Conservation (phyloP, 352 stramenopile genomes). For the Globisporangium splendens region DNA sequence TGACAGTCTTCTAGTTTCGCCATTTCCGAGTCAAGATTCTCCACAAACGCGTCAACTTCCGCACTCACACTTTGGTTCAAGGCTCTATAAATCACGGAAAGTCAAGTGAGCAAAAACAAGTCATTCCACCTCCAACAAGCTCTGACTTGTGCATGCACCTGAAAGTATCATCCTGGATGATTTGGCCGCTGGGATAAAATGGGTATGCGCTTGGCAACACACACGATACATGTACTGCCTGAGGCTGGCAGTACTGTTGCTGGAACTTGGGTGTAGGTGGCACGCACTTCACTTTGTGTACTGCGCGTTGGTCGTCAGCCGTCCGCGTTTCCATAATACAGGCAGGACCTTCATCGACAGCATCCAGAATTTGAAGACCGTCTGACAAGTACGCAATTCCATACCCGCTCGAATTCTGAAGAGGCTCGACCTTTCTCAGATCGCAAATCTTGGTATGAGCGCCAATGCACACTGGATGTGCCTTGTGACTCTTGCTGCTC, state of each 20-base stretch:
- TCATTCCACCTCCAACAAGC: neutral
- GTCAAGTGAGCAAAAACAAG: neutral
- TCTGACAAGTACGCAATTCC: neutral
- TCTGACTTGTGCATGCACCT: neutral
- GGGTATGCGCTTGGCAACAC: constrained; percentile 9
- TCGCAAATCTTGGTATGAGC: neutral
- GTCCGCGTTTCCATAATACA: neutral
- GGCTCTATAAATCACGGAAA: neutral
- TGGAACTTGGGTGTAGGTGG: constrained; percentile 1
- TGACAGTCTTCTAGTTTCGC: constrained; percentile 34
- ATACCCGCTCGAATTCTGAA: neutral
- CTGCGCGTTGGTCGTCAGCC: neutral
- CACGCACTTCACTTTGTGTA: neutral
- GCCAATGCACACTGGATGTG: neutral
- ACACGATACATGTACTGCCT: neutral
- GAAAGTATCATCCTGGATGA: neutral
- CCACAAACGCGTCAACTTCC: constrained; percentile 53
- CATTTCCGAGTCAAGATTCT: constrained; percentile 42
- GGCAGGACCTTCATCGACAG: neutral
- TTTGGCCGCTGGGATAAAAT: constrained; percentile 18
- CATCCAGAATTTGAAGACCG: no score
- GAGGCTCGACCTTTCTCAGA: neutral
- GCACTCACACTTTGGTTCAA: constrained; percentile 31
- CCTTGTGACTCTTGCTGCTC: neutral
- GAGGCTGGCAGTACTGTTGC: constrained; percentile 4